Conservation (phyloP, 257 asterid species). For the Solanum acaule region DNA sequence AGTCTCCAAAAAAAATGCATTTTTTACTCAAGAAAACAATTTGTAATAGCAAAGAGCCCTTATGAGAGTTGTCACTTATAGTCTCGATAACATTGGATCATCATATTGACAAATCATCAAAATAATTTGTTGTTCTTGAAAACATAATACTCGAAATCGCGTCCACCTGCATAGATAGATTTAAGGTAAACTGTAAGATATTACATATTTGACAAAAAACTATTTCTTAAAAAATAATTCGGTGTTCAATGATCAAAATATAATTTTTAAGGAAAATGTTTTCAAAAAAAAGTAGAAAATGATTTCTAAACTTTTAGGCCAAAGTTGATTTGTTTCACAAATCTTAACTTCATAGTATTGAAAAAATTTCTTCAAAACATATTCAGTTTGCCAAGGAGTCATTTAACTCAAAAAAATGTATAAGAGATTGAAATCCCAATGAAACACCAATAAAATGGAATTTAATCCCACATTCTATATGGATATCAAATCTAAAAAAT, state of each 20-base stretch:
- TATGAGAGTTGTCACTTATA: not conserved
- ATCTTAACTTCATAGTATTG: not conserved
- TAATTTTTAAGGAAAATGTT: not conserved
- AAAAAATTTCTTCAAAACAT: not conserved
- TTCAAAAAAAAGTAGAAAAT: not conserved
- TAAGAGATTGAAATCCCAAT: not conserved
- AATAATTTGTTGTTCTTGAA: not conserved
- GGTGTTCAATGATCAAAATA: not conserved
- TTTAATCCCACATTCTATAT: not conserved
- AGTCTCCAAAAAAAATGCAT: not conserved
- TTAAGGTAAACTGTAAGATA: not conserved
- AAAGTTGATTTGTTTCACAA: not conserved
- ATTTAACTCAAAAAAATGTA: not conserved
- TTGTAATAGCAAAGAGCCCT: not conserved
- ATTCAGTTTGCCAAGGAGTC: not conserved
- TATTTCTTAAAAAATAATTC: not conserved
- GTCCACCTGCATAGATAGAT: not conserved
- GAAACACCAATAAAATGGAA: not conserved
- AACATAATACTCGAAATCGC: not conserved
- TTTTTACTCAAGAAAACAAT: not conserved
- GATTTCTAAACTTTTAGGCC: not conserved
- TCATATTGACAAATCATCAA: not conserved
- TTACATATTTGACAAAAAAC: not conserved
- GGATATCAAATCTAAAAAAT: not conserved
- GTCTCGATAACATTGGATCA: not conserved